Percentiles rank a stretch among this genome's conserved stretches.
Evolutionary conservation across 164 flowering plant genomes (phyloP).

Genomic region (Taxillus chinensis): DNA sequence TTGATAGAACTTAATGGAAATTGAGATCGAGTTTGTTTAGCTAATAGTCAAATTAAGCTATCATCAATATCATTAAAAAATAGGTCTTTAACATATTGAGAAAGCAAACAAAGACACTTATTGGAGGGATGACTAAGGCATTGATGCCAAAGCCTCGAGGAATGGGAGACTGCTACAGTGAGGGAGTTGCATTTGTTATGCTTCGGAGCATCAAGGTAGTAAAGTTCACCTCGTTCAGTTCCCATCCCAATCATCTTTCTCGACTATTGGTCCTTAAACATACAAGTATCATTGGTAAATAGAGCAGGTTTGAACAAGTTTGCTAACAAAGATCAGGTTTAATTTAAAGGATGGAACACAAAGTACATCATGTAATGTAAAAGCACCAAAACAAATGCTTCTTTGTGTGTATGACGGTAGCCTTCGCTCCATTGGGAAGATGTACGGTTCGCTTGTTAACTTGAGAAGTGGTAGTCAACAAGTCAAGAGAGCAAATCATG

Average conservation of each 20-base stretch:
- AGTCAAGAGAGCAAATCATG: too few species aligned
- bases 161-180: neutral
- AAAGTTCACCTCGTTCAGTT: too few species aligned
- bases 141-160: slow-evolving; percentile 16
- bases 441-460: slow-evolving; percentile 8
- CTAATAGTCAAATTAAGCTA: slow-evolving; percentile 16
- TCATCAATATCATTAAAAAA: too few species aligned
- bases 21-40: too few species aligned
- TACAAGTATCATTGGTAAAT: slow-evolving; percentile 11
- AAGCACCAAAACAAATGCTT: neutral
- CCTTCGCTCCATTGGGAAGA: slow-evolving; percentile 9
- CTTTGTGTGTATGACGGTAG: slow-evolving; percentile 12
- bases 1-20: too few species aligned
- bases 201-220: slow-evolving; percentile 8
- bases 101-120: too few species aligned
- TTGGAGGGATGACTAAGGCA: too few species aligned
- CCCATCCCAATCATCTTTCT: slow-evolving; percentile 19
- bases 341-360: too few species aligned
- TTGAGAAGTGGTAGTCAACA: too few species aligned
- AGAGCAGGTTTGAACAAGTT: neutral
- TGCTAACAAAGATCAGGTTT: slow-evolving; percentile 13
- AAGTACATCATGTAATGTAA: too few species aligned
- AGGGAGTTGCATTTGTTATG: neutral
- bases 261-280: slow-evolving; percentile 8
- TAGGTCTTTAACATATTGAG: too few species aligned